These are phyloP conservation scores for Datisca glomerata DNA, from an alignment of 306 rosid genomes.

Conservation along the genomic window DNA sequence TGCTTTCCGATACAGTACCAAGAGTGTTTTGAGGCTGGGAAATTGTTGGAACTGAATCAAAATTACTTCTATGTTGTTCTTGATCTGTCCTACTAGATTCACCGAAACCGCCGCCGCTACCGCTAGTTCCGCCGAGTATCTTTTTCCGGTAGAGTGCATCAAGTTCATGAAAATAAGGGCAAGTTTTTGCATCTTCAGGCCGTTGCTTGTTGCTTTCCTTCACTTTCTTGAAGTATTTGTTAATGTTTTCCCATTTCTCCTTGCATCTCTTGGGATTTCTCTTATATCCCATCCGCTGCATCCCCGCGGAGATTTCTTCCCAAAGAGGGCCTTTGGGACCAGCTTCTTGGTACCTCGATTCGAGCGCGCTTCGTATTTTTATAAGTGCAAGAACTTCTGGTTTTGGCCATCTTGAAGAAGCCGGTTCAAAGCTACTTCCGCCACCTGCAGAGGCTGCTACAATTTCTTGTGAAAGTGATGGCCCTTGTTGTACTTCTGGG, in stretches of 20 bases:
- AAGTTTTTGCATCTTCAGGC: constrained; percentile 64
- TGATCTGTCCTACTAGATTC: no score
- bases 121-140: no score
- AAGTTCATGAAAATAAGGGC: constrained; percentile 65
- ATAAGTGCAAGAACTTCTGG: constrained; percentile 30
- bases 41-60: no score
- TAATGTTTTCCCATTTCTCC: constrained; percentile 97
- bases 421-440: constrained; percentile 9
- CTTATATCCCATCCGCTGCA: constrained; percentile 37
- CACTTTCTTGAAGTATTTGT: constrained; percentile 79
- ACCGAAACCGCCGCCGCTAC: no score
- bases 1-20: no score
- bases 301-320: constrained; percentile 28
- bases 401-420: constrained; percentile 39
- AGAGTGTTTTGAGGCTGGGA: no score
- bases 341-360: constrained; percentile 25
- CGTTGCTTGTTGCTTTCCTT: constrained; percentile 58
- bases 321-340: constrained; percentile 43
- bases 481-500: no score
- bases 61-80: no score
- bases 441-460: constrained; percentile 12
- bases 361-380: constrained; percentile 29
- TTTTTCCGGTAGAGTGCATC: constrained; percentile 48
- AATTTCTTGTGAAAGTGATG: no score
- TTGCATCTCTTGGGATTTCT: constrained; percentile 77